Percentiles rank a stretch among this genome's conserved stretches.
These are phyloP conservation scores for Plectranthus barbatus DNA, from an alignment of 257 asterid species.

Conservation along the genomic window DNA sequence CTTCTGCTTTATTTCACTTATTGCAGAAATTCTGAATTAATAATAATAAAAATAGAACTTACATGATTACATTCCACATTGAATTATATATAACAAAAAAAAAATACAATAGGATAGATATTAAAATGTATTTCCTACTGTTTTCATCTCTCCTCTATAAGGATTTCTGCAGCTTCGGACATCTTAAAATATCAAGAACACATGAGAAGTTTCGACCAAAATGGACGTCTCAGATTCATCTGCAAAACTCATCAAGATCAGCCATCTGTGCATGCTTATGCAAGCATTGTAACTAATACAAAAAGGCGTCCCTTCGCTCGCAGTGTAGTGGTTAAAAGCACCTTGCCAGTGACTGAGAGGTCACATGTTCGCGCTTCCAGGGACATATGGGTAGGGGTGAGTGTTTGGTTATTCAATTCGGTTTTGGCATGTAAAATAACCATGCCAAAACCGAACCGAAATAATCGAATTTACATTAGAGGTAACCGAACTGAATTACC, in stretches of 20 bases:
- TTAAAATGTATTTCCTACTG: not conserved
- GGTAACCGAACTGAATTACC: too few species aligned
- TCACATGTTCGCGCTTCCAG: too few species aligned
- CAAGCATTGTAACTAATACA: not conserved
- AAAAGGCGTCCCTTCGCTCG: too few species aligned
- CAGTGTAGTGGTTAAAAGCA: too few species aligned
- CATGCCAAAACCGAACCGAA: too few species aligned
- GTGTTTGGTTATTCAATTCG: too few species aligned
- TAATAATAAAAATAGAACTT: not conserved
- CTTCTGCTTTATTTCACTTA: not conserved
- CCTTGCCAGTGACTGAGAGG: too few species aligned
- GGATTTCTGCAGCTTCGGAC: not conserved
- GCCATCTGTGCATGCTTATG: not conserved
- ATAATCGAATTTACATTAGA: too few species aligned
- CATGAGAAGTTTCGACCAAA: constrained; percentile 33
- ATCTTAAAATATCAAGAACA: constrained; percentile 15
- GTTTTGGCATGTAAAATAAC: too few species aligned
- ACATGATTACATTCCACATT: not conserved
- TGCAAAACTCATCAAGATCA: constrained; percentile 1
- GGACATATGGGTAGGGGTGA: too few species aligned
- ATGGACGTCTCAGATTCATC: constrained; percentile 25
- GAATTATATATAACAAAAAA: not conserved
- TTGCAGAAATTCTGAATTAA: too few species aligned
- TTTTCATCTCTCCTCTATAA: not conserved
- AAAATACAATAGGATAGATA: not conserved